These are phyloP conservation scores for Cladorrhinum sp. DNA, from an alignment of 2,329 filamentous ascomycete species.

Conservation along the genomic window DNA sequence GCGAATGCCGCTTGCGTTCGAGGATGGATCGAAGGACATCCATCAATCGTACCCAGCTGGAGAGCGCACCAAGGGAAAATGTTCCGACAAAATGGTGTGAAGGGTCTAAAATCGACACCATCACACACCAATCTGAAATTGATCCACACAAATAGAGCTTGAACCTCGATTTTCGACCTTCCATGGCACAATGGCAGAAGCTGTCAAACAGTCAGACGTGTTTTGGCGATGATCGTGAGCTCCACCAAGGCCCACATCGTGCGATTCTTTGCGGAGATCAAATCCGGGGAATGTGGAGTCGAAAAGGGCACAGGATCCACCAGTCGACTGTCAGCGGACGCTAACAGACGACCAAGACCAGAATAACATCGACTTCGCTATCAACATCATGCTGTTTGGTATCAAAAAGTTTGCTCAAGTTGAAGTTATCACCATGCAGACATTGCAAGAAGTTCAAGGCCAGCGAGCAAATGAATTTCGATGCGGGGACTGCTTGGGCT, in stretches of 20 bases:
- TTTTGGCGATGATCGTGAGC: slow-evolving; percentile 11
- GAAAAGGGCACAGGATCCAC: slow-evolving; percentile 15
- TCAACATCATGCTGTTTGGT: slow-evolving; percentile 3
- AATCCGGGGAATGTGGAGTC: slow-evolving; percentile 27
- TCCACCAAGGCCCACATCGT: slow-evolving; percentile 25
- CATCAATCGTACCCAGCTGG: background rate
- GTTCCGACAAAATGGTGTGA: background rate
- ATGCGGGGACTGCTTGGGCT: background rate
- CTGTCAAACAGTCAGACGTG: background rate
- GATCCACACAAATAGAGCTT: background rate
- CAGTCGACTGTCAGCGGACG: slow-evolving; percentile 1
- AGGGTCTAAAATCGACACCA: background rate
- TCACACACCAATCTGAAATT: background rate
- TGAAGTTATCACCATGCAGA: background rate
- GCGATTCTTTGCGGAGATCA: slow-evolving; percentile 22
- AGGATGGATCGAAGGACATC: too few species aligned
- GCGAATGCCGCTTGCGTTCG: too few species aligned
- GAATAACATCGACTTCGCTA: slow-evolving; percentile 1
- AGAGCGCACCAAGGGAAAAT: background rate
- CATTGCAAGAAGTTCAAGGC: background rate
- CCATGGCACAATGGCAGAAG: background rate
- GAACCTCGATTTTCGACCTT: background rate
- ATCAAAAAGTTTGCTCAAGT: slow-evolving; percentile 1
- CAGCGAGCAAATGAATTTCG: background rate
- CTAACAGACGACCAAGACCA: slow-evolving; percentile 10